These are phyloP conservation scores for Rhodamnia rubescens DNA, from an alignment of 345 rosid species.

Conservation along the genomic window DNA sequence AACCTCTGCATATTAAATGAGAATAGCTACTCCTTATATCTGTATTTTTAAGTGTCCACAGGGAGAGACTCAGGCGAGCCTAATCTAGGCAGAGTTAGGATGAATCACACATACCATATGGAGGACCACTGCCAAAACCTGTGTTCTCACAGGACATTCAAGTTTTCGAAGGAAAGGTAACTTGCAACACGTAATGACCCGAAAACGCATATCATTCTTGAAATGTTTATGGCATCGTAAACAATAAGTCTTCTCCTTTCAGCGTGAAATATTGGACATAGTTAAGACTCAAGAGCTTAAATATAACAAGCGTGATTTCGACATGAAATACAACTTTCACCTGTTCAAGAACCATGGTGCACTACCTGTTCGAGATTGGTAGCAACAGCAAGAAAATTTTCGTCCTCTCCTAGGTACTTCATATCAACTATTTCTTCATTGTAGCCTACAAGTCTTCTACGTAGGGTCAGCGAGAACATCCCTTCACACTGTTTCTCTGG, in stretches of 20 bases:
- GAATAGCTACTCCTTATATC: neutral
- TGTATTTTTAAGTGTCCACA: neutral
- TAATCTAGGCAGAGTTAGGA: neutral
- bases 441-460: slow-evolving; percentile 81
- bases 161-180: neutral
- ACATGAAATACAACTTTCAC: neutral
- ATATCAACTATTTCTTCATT: slow-evolving; percentile 91
- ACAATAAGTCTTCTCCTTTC: neutral
- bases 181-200: neutral
- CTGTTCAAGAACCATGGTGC: neutral
- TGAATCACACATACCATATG: neutral
- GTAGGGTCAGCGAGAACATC: slow-evolving; percentile 24
- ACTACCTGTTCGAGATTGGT: slow-evolving; percentile 89
- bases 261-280: neutral
- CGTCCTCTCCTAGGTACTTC: slow-evolving; percentile 87
- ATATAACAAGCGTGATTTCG: neutral
- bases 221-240: neutral
- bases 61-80: neutral
- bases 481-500: slow-evolving; percentile 32
- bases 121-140: neutral
- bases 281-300: neutral
- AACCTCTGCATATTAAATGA: neutral
- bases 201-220: neutral
- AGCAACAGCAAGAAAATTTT: slow-evolving; percentile 81
- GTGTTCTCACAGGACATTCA: neutral